Base-by-base conservation (phyloP, 129 eudicot species). In the Oenanthe sinensis region DNA sequence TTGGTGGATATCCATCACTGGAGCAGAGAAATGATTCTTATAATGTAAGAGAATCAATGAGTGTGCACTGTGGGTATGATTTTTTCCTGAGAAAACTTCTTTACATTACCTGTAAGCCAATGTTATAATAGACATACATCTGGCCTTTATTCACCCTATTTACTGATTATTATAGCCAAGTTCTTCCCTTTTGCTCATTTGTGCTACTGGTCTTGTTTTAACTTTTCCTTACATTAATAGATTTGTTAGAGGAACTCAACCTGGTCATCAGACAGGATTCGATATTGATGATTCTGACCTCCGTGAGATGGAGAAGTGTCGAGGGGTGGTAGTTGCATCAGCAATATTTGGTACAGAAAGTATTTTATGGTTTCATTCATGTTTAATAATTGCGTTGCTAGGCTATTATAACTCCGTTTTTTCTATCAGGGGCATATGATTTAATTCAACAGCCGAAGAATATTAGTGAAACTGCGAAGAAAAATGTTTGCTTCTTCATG, bases 1-100 rank as follows among this genome's bases (percentile, higher is more conserved):
- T 95, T 52, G 98, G 98, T 80, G 98, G 99, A 78, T 96, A 92
- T 83, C 97, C 99, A 80, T 96, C 97, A 37, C 81, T 96, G 75
- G 71, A 81, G 67, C 93, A 90, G 87, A 89, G 99, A 84, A 74
- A 43, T 79, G 93, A 96, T 81, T 89, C 99, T 71, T 96, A 87
- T 78, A 89, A 96, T 84, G 79, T 96, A 58, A 87, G 86, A 82
- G 95, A 96, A 85, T 88, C 97, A 11, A 90, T 96, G 99, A 79
- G 69, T 42, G 90, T 92, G 77, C 97, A 90, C 26, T 96, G 99
- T 76, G 99, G 99, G 97, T 96, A 96, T 26, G 85, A 8, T 75
- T 2, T 50, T 80, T 74, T 76, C 76, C 68, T 58, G 83, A 45
- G 68, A 15, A 71, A 77, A 60, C 26, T 37, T 54, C 7, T 14